A percentile compares a stretch with the other conserved stretches of the same genome.
These are phyloP conservation scores for Jamesozyma rosinii DNA, from an alignment of 805 yeast genomes.

Conservation along the genomic window DNA sequence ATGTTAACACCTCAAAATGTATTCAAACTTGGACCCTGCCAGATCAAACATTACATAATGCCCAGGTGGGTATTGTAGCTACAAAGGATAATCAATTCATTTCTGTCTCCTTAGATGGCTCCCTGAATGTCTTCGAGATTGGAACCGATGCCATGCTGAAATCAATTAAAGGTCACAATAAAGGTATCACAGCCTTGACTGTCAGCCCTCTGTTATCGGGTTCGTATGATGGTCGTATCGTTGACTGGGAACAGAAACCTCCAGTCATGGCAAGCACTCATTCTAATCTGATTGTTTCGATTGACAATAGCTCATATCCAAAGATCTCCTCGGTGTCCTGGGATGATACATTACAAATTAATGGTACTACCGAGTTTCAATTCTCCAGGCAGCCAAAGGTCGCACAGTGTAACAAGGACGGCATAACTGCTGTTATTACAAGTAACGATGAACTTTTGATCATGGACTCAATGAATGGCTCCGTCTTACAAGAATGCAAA, in stretches of 20 bases:
- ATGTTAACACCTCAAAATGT: constrained; percentile 36
- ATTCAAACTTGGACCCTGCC: constrained; percentile 42
- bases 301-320: constrained; percentile 28
- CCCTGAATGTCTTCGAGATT: constrained; percentile 48
- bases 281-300: constrained; percentile 54
- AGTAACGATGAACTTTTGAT: constrained; percentile 35
- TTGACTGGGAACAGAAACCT: constrained; percentile 44
- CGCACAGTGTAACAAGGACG: constrained; percentile 32
- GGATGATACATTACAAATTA: constrained; percentile 66
- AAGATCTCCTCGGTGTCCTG: constrained; percentile 59
- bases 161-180: constrained; percentile 69
- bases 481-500: constrained; percentile 20
- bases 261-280: constrained; percentile 39
- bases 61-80: constrained; percentile 67
- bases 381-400: constrained; percentile 45
- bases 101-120: constrained; percentile 64
- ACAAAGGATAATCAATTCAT: constrained; percentile 49
- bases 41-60: constrained; percentile 44
- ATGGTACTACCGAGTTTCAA: constrained; percentile 15
- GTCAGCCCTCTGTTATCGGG: constrained; percentile 44
- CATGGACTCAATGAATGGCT: constrained; percentile 30
- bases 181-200: constrained; percentile 57
- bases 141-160: constrained; percentile 28
- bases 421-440: constrained; percentile 37
- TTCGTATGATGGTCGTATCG: constrained; percentile 70